Conservation (phyloP, 1,284 basidiomycete species). For the Ceratobasidium sp. region DNA sequence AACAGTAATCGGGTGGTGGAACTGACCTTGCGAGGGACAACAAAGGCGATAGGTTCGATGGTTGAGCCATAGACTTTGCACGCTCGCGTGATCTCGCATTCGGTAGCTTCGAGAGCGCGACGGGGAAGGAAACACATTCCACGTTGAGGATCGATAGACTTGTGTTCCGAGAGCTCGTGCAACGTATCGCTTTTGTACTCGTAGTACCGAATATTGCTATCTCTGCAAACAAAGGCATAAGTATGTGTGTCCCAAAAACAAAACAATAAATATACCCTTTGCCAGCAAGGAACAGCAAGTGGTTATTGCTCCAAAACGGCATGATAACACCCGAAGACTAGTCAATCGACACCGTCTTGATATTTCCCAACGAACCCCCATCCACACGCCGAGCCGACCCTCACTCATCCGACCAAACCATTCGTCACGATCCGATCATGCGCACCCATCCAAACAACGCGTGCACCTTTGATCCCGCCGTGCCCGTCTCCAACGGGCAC, state of each 20-base stretch:
- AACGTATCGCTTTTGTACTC: conserved; percentile 92
- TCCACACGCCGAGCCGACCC: conserved; percentile 90
- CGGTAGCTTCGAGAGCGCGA: conserved; percentile 84
- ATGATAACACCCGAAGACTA: conserved; percentile 93
- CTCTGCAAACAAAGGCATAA: conserved; percentile 59
- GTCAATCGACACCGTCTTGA: conserved; percentile 84
- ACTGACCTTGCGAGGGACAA: conserved; percentile 87
- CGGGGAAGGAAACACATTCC: conserved; percentile 97
- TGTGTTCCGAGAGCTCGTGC: conserved; percentile 84
- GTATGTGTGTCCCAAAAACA: conserved; percentile 44
- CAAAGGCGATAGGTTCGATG: conserved; percentile 92
- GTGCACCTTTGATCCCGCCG: conserved; percentile 91
- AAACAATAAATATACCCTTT: conserved; percentile 66
- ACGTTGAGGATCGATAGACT: conserved; percentile 90
- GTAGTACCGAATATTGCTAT: conserved; percentile 95
- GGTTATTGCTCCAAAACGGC: conserved; percentile 98
- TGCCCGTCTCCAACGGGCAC: conserved; percentile 88
- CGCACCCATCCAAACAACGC: conserved; percentile 93
- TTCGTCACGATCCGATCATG: conserved; percentile 90
- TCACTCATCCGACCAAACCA: conserved; percentile 95
- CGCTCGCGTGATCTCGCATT: conserved; percentile 95
- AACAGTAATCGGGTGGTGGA: background rate
- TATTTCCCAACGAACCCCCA: conserved; percentile 71
- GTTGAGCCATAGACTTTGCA: conserved; percentile 85
- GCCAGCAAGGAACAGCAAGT: conserved; percentile 91